Percentiles rank a stretch among this genome's conserved stretches.
These are phyloP conservation scores for Cladosporium sp. DNA, from an alignment of 2,329 filamentous ascomycete genomes.

Conservation along the genomic window DNA sequence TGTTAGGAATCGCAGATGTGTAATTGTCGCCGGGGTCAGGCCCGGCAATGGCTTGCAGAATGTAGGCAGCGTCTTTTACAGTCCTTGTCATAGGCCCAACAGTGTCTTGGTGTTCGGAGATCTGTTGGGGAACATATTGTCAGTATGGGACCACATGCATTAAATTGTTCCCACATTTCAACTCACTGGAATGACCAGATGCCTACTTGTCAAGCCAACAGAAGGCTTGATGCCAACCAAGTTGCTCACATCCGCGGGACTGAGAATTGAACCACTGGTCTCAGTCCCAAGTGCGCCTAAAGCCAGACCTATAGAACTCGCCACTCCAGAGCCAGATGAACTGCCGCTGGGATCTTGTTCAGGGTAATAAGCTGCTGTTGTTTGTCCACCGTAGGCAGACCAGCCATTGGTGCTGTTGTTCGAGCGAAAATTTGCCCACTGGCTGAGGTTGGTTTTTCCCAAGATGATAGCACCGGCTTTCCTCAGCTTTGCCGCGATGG, in stretches of 20 bases:
- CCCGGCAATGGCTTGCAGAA: constrained; percentile 61
- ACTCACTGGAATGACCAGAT: constrained; percentile 60
- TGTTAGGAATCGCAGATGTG: constrained; percentile 61
- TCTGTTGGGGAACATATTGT: constrained; percentile 27
- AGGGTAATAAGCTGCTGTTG: constrained; percentile 60
- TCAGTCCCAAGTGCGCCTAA: constrained; percentile 61
- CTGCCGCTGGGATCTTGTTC: constrained; percentile 63
- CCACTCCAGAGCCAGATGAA: constrained; percentile 63
- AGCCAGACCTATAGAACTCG: constrained; percentile 59
- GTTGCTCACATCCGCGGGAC: constrained; percentile 58
- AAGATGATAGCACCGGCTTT: constrained; percentile 63
- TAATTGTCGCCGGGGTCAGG: constrained; percentile 57
- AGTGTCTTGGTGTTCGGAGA: constrained; percentile 58
- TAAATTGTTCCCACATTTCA: no score
- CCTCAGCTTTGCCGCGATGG: constrained; percentile 60
- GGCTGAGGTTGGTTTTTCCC: constrained; percentile 64
- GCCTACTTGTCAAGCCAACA: constrained; percentile 62
- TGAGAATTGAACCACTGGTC: constrained; percentile 64
- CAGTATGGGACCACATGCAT: constrained; percentile 58
- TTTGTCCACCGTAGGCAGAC: constrained; percentile 65
- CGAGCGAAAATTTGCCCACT: constrained; percentile 66
- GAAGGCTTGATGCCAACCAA: constrained; percentile 69
- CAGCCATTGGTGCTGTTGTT: constrained; percentile 61
- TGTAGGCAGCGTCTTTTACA: constrained; percentile 58
- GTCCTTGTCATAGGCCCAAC: constrained; percentile 60